Evolutionary conservation across 2,329 filamentous ascomycete species (phyloP), one percentile per base, ranked within the genome.

Genomic region (Onygenales sp.): DNA sequence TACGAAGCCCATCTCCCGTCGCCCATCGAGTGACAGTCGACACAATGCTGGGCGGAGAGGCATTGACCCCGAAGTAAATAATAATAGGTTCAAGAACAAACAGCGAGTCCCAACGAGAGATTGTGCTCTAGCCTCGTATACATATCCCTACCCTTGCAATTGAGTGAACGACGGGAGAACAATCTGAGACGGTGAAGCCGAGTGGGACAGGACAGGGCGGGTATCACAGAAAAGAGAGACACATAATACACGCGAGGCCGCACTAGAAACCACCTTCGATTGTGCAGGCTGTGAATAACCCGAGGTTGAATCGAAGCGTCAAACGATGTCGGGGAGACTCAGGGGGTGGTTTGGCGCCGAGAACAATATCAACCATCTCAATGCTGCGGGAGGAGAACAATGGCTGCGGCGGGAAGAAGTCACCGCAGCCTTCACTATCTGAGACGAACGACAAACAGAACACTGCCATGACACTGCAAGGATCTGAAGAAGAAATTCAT

Each of bases 141-240:
- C 31, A 39, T 31, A 49, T 7, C 38, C 14, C 33, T 38, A 14
- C 5, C 35, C 38, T 41, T 49, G 46, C 38, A 17, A 47, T n/a
- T 6, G 35, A 10, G 3, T 38, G 46, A 49, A 49, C 46, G 39
- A 49, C 39, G 35, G 17, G 9, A 49, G 46, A 49, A 49, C 46
- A 49, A 49, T 49, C 33, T 49, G 35, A 14, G 39, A n/a, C 14
- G 39, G 46, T 49, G 46, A 49, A 49, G 46, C 21, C 21, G 21
- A 27, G 21, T 27, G 21, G 46, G 35, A 47, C 8, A 11, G 45
- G 17, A 31, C 17, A 27, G 21, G 35, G 13, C 44, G 10, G 11
- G 46, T 39, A 13, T 14, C 35, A 49, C 46, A 49, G 21, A 27
- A 27, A 27, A 27, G 21, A 27, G 21, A 27, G 39, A 49, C 35